Evolutionary conservation across 805 yeast genomes (phyloP).

Genomic region (Metschnikowia colocasiae): DNA sequence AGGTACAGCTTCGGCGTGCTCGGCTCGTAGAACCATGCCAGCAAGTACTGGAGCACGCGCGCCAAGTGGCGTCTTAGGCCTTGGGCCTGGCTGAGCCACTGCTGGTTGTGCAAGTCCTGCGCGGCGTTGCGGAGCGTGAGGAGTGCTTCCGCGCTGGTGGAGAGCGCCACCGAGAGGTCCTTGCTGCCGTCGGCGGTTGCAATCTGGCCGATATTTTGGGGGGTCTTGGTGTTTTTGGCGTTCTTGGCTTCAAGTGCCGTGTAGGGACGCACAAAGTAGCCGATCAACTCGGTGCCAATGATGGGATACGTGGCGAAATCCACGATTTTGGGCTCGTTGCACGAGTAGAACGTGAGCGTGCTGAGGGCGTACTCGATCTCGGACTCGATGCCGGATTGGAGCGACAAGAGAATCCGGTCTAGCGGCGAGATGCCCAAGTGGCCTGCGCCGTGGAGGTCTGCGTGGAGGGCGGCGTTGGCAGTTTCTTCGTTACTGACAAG

Average conservation of each 20-base stretch:
- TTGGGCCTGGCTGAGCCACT: constrained; percentile 57
- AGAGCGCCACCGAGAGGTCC: constrained; percentile 21
- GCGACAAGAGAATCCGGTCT: constrained; percentile 66
- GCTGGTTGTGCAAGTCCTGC: constrained; percentile 81
- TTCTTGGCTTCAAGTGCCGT: constrained; percentile 17
- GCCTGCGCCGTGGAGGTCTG: constrained; percentile 22
- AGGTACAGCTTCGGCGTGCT: constrained; percentile 10
- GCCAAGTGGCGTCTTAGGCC: constrained; percentile 46
- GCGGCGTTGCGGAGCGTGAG: constrained; percentile 75
- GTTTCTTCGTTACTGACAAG: constrained; percentile 11
- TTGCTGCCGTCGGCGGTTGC: background rate
- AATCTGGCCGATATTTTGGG: background rate
- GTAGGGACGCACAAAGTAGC: constrained; percentile 35
- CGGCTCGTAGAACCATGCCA: constrained; percentile 27
- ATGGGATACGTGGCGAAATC: constrained; percentile 42
- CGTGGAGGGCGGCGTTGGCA: constrained; percentile 10
- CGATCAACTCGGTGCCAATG: constrained; percentile 40
- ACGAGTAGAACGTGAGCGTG: constrained; percentile 47
- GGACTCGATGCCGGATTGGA: constrained; percentile 56
- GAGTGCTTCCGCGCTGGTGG: constrained; percentile 43
- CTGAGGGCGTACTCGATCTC: constrained; percentile 74
- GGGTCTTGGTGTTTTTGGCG: constrained; percentile 15
- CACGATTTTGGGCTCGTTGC: constrained; percentile 48
- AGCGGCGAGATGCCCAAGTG: constrained; percentile 60
- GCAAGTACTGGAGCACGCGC: constrained; percentile 41